phyloP scores from a whole-genome alignment of 2,329 filamentous ascomycete genomes.

The Ophiosphaerella narmari region DNA sequence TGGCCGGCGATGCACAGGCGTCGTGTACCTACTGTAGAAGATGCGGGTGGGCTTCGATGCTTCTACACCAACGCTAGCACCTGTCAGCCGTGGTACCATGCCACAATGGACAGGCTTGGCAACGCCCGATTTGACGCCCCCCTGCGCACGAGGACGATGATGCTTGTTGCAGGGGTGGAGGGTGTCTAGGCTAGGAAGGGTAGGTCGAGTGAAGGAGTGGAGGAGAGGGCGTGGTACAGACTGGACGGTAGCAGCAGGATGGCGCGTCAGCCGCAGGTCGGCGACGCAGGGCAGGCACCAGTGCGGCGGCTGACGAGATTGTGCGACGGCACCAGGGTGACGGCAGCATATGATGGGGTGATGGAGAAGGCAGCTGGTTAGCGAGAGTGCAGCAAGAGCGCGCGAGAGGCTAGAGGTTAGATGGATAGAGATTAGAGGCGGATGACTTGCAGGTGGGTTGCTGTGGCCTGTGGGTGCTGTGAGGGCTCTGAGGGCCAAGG shows the following conservation, averaged over 20 bases:
- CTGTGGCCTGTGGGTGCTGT: neutral
- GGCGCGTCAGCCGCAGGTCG: slow-evolving; percentile 3
- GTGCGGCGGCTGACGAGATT: slow-evolving; percentile 5
- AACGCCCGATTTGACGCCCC: slow-evolving; percentile 4
- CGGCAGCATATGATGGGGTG: neutral
- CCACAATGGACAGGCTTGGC: slow-evolving; percentile 11
- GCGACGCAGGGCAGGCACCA: neutral
- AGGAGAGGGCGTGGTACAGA: too few species aligned
- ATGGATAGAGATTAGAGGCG: neutral
- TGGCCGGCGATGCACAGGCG: neutral
- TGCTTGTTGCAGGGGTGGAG: neutral
- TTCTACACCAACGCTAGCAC: slow-evolving; percentile 15
- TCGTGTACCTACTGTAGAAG: slow-evolving; percentile 10
- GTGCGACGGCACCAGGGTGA: slow-evolving; percentile 1
- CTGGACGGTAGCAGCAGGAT: too few species aligned
- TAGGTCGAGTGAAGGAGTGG: too few species aligned
- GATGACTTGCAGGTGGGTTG: slow-evolving; percentile 17
- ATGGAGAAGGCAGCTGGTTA: neutral
- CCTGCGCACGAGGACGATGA: neutral
- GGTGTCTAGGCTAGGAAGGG: neutral
- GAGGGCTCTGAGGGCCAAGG: slow-evolving; percentile 2
- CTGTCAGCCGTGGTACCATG: slow-evolving; percentile 16
- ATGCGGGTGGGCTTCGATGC: slow-evolving; percentile 19
- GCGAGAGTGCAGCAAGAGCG: neutral
- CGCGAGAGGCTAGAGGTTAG: too few species aligned